phyloP scores from a whole-genome alignment of 495 filamentous ascomycete genomes.

The Glutinoglossum americanum region DNA sequence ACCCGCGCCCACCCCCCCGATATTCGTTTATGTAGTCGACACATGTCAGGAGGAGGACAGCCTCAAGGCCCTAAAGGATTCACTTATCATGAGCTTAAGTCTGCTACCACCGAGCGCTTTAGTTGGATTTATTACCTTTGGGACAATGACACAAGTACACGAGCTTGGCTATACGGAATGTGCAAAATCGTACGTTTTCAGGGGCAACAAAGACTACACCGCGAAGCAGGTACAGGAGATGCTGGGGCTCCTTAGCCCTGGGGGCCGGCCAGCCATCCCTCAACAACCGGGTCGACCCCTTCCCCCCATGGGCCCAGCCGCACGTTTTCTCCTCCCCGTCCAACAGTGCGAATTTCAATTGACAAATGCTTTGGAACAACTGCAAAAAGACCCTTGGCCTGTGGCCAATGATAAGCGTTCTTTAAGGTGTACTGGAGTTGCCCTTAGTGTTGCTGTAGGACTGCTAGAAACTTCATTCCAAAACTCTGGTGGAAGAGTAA shows the following conservation, averaged over 20 bases:
- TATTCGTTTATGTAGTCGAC: slow-evolving; percentile 95
- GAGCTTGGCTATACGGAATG: slow-evolving; percentile 97
- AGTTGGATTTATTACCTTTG: slow-evolving; percentile 87
- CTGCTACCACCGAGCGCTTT: slow-evolving; percentile 79
- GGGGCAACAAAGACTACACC: slow-evolving; percentile 90
- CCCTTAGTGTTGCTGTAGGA: slow-evolving; percentile 83
- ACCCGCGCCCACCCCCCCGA: slow-evolving; percentile 81
- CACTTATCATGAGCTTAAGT: slow-evolving; percentile 90
- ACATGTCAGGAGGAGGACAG: slow-evolving; percentile 98
- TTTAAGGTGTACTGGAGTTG: slow-evolving; percentile 86
- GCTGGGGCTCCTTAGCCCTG: slow-evolving; percentile 57
- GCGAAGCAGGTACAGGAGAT: slow-evolving; percentile 98
- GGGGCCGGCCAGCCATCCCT: slow-evolving; percentile 54
- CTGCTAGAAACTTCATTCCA: slow-evolving; percentile 87
- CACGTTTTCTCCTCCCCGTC: slow-evolving; percentile 83
- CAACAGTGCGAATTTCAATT: slow-evolving; percentile 96
- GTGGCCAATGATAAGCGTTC: slow-evolving; percentile 85
- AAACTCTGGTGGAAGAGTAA: slow-evolving; percentile 84
- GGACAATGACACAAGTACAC: slow-evolving; percentile 96
- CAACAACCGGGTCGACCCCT: slow-evolving; percentile 55
- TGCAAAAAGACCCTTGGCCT: slow-evolving; percentile 97
- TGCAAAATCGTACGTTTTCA: slow-evolving; percentile 98
- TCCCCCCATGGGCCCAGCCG: slow-evolving; percentile 54
- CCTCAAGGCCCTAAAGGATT: slow-evolving; percentile 85
- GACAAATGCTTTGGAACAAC: slow-evolving; percentile 85